Evolutionary conservation across 2,329 filamentous ascomycete genomes (phyloP).

Genomic region (Bipolaris zeicola): DNA sequence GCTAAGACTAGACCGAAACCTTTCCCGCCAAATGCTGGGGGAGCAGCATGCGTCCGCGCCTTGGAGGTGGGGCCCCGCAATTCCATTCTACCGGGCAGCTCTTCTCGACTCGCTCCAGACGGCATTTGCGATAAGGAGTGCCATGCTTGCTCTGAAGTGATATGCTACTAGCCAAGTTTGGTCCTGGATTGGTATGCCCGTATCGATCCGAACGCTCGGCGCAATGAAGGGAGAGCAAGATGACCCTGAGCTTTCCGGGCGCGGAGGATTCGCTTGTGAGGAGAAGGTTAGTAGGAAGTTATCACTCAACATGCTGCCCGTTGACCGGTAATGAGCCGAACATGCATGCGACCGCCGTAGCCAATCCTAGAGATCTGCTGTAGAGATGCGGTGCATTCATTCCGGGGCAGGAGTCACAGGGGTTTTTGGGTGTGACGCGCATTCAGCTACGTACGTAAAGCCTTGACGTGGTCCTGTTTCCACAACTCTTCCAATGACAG

Average conservation of each 20-base stretch:
- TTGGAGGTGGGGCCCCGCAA: conserved; percentile 38
- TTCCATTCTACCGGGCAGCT: conserved; percentile 17
- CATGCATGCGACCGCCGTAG: not conserved
- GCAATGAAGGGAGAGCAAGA: not conserved
- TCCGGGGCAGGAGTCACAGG: conserved; percentile 13
- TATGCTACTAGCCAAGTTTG: conserved; percentile 1
- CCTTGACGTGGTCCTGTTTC: conserved; percentile 2
- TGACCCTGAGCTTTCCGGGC: not conserved
- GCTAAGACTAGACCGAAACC: conserved; percentile 18
- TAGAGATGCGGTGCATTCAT: not conserved
- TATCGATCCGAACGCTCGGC: not conserved
- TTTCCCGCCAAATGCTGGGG: conserved; percentile 21
- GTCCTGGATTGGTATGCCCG: not conserved
- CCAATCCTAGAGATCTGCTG: not conserved
- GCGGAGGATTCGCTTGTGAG: not conserved
- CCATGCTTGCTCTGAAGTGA: not conserved
- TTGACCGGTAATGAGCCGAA: not conserved
- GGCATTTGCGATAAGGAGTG: not conserved
- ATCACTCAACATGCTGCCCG: not conserved
- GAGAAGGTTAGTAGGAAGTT: not conserved
- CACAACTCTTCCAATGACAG: conserved; percentile 10
- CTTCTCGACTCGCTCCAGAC: not conserved
- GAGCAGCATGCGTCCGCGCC: conserved; percentile 20
- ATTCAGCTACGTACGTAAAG: not conserved
- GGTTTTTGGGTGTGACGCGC: conserved; percentile 4